Conservation (phyloP, 345 rosid species). For the Murraya paniculata region DNA sequence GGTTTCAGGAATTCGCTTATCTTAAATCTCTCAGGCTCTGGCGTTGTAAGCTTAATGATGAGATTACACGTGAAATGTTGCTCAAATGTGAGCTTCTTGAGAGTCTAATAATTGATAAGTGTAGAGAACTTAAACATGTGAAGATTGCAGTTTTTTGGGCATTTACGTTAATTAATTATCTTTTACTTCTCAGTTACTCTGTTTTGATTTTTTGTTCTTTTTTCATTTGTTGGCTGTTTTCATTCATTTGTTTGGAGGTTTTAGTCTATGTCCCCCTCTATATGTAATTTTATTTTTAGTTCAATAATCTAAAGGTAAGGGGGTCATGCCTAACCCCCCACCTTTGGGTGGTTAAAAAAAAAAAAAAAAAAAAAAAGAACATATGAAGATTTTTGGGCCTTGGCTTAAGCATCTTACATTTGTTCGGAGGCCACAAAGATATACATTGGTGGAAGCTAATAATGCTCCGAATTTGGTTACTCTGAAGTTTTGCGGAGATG, state of each 20-base stretch:
- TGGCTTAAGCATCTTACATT: neutral
- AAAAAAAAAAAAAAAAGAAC: too few relatives aligned
- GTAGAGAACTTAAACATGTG: neutral
- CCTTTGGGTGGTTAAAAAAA: too few relatives aligned
- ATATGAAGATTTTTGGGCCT: neutral
- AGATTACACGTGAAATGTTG: neutral
- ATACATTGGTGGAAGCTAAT: neutral
- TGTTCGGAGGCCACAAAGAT: neutral
- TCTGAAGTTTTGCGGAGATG: neutral
- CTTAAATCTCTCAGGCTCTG: neutral
- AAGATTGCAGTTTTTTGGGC: too few relatives aligned
- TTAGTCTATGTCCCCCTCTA: too few relatives aligned
- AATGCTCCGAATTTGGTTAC: conserved; percentile 1
- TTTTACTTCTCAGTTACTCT: too few relatives aligned
- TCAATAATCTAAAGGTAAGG: too few relatives aligned
- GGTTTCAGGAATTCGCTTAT: neutral
- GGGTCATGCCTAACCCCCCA: too few relatives aligned
- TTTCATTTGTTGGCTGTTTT: too few relatives aligned
- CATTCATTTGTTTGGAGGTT: too few relatives aligned
- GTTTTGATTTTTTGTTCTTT: too few relatives aligned
- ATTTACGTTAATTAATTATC: too few relatives aligned
- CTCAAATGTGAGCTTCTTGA: neutral
- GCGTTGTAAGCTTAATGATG: neutral
- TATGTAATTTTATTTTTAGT: too few relatives aligned
- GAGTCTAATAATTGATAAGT: neutral